These are phyloP conservation scores for Porodaedalea pini DNA, from an alignment of 1,284 basidiomycete genomes.

Conservation along the genomic window DNA sequence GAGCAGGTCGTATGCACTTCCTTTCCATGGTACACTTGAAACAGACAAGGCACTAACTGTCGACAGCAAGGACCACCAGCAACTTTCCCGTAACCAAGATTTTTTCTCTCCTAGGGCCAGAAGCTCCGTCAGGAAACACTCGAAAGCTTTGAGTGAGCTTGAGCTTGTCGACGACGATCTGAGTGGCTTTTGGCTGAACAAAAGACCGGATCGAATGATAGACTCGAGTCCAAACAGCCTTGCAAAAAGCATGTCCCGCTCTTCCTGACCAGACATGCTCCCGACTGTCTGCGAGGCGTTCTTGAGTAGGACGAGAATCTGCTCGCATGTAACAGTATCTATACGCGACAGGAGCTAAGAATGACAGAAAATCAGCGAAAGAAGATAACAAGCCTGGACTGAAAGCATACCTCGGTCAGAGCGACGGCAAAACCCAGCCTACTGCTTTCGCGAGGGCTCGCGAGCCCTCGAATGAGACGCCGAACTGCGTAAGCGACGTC, in stretches of 20 bases:
- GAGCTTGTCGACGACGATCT: constrained; percentile 48
- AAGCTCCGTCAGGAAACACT: constrained; percentile 62
- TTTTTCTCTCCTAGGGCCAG: constrained; percentile 77
- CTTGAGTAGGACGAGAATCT: constrained; percentile 71
- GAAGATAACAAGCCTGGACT: constrained; percentile 3
- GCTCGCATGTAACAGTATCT: constrained; percentile 71
- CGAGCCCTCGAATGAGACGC: constrained; percentile 81
- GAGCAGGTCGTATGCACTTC: constrained; percentile 54
- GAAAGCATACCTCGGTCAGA: constrained; percentile 78
- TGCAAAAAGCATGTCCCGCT: constrained; percentile 90
- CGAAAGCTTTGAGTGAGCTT: constrained; percentile 60
- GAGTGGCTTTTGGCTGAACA: constrained; percentile 58
- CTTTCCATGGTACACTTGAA: constrained; percentile 68
- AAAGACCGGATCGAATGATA: constrained; percentile 76
- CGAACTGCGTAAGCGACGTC: constrained; percentile 90
- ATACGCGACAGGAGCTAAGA: constrained; percentile 76
- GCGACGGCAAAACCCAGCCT: constrained; percentile 94
- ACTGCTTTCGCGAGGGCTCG: constrained; percentile 89
- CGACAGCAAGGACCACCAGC: constrained; percentile 79
- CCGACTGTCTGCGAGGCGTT: constrained; percentile 67
- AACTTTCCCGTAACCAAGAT: constrained; percentile 89
- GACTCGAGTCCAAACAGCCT: constrained; percentile 87
- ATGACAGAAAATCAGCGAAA: constrained; percentile 4
- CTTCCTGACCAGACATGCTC: constrained; percentile 84
- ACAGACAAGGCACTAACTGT: constrained; percentile 58